Conservation (phyloP, 192 early-diverging fungal genomes). For the Lunasporangiospora selenospora region DNA sequence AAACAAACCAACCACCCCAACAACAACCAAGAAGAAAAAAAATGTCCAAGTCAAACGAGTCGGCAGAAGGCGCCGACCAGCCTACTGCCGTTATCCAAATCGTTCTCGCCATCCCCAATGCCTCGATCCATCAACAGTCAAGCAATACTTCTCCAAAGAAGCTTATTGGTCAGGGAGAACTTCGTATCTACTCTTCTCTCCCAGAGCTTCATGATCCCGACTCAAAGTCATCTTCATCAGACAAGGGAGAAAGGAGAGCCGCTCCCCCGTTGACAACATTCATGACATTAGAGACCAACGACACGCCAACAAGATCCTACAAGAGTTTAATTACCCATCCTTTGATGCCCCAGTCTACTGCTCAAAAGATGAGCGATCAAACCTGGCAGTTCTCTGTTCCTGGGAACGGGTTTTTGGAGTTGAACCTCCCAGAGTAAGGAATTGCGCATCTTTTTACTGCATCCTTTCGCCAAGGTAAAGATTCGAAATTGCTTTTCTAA, state of each 20-base stretch:
- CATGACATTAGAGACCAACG: slow-evolving; percentile 39
- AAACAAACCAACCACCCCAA: too few species aligned
- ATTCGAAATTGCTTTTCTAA: background rate
- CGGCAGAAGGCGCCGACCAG: too few species aligned
- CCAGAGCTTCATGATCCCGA: too few species aligned
- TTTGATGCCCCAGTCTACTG: slow-evolving; percentile 36
- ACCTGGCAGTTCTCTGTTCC: slow-evolving; percentile 37
- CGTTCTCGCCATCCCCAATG: slow-evolving; percentile 29
- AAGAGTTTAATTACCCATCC: slow-evolving; percentile 45
- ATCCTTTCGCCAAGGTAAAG: background rate
- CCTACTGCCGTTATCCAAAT: slow-evolving; percentile 10
- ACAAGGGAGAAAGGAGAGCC: background rate
- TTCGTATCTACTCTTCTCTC: slow-evolving; percentile 25
- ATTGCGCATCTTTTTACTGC: background rate
- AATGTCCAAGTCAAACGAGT: too few species aligned
- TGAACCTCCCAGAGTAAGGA: slow-evolving; percentile 30
- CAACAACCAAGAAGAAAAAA: too few species aligned
- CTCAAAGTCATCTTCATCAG: background rate
- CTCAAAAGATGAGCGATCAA: slow-evolving; percentile 19
- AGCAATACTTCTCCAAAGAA: slow-evolving; percentile 12
- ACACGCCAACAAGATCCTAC: slow-evolving; percentile 25
- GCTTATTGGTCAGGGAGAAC: slow-evolving; percentile 29
- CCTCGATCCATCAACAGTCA: slow-evolving; percentile 11
- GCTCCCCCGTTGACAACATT: slow-evolving; percentile 22
- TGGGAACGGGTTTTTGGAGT: slow-evolving; percentile 35